Base-by-base conservation (phyloP, 1,284 basidiomycete genomes). In the Inonotus hispidus region DNA sequence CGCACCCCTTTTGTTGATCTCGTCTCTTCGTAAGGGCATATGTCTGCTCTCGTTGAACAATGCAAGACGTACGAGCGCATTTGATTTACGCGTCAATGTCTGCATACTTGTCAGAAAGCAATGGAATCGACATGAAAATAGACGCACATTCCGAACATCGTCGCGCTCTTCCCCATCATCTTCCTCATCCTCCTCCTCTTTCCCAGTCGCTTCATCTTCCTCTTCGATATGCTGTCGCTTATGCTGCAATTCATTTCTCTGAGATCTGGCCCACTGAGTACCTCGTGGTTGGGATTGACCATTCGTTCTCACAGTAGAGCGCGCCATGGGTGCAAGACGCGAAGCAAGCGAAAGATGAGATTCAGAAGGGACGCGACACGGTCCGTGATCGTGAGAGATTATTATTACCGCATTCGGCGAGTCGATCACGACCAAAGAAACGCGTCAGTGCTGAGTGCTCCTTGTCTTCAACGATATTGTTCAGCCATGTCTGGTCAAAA, bases 1-100 rank as follows among this genome's bases (percentile, higher is more conserved):
- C 69, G 38, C 49, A 84, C 89, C 82, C 80, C 88, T 90, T 75
- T 91, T 92, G 19, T 80, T 83, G 49, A 92, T 89, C 29, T 92
- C 90, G 29, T 92, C 88, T 53, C 88, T 76, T 43, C 80, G 79
- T 50, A 92, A 71, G 1, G 83, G 78, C 6, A 75, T 69, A 47
- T 88, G 78, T 68, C 77, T 81, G 58, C 86, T 82, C 69, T 92
- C 88, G 1, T 76, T 78, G 68, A 90, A 92, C 38, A 92, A 75
- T 2, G 89, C 88, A 7, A 92, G 77, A 7, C 90, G 80, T 6
- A 87, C 87, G 32, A 92, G 79, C 59, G 84, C 82, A 56, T 79
- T 75, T 0, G 85, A 85, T 69, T 82, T 85, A 56, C 82, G 78
- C 8, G 75, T 74, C 2, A 83, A 61, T 25, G 84, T 82, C 87